Conservation (phyloP, 2,329 filamentous ascomycete species). For the Fusarium lateritium region DNA sequence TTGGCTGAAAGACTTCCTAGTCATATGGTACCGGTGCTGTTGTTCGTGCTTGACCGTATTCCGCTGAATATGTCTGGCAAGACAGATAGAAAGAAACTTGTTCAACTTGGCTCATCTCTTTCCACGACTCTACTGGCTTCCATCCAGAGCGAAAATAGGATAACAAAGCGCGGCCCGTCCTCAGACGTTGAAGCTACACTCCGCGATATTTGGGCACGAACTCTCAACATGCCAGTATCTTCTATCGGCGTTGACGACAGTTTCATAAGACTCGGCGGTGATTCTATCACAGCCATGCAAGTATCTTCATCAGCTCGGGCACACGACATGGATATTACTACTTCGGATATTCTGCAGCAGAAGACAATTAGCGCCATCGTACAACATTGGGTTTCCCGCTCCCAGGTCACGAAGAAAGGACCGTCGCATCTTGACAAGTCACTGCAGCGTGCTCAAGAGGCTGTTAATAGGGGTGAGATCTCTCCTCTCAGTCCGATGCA, state of each 20-base stretch:
- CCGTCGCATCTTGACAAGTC: background rate
- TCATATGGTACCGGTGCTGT: background rate
- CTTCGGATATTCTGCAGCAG: background rate
- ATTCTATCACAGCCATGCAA: slow-evolving; percentile 3
- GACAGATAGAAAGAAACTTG: slow-evolving; percentile 1
- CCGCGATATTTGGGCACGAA: background rate
- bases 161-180: background rate
- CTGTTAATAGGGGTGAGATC: background rate
- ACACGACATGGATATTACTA: background rate
- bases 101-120: background rate
- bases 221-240: background rate
- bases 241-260: slow-evolving; percentile 1
- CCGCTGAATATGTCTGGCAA: slow-evolving; percentile 5
- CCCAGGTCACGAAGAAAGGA: background rate
- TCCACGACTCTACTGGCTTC: background rate
- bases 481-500: slow-evolving; percentile 1
- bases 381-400: background rate
- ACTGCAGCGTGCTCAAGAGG: background rate
- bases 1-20: background rate
- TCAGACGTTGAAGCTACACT: background rate
- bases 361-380: slow-evolving; percentile 3
- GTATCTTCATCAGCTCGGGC: slow-evolving; percentile 1
- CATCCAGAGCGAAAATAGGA: background rate
- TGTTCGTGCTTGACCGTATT: background rate
- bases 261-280: background rate